phyloP scores from a whole-genome alignment of 495 filamentous ascomycete species.

The Neurospora sp. region DNA sequence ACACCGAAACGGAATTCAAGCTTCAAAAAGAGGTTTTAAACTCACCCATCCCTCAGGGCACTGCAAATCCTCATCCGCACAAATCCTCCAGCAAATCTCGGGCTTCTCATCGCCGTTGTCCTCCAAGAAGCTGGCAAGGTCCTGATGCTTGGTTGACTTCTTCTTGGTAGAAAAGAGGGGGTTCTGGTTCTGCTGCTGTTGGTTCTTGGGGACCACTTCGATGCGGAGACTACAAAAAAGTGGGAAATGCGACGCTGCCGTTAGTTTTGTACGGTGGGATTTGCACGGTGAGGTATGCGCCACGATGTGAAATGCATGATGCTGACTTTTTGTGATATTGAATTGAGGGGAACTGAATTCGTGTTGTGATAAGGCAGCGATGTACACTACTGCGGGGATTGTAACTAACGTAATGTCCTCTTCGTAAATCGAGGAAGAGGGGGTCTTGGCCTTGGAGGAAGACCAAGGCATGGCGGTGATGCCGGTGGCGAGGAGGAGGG shows the following conservation, averaged over 20 bases:
- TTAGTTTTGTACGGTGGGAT: neutral
- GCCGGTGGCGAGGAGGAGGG: neutral
- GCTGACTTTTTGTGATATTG: neutral
- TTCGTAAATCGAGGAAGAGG: neutral
- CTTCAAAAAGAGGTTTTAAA: neutral
- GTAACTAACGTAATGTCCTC: neutral
- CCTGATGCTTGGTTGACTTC: neutral
- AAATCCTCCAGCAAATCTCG: neutral
- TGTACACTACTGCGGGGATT: neutral
- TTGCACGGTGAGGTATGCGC: neutral
- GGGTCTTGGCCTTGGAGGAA: neutral
- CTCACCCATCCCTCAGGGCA: neutral
- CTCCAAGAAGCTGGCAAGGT: neutral
- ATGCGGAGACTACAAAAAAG: neutral
- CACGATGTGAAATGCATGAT: neutral
- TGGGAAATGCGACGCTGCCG: neutral
- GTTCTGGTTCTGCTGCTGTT: neutral
- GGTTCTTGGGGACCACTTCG: neutral
- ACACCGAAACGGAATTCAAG: neutral
- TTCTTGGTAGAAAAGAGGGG: neutral
- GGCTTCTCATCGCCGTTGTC: neutral
- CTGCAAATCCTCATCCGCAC: too few species aligned
- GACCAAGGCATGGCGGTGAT: neutral
- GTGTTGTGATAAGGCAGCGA: neutral
- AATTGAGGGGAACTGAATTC: neutral